Evolutionary conservation across 345 rosid genomes (phyloP).

Genomic region (Turnera subulata): DNA sequence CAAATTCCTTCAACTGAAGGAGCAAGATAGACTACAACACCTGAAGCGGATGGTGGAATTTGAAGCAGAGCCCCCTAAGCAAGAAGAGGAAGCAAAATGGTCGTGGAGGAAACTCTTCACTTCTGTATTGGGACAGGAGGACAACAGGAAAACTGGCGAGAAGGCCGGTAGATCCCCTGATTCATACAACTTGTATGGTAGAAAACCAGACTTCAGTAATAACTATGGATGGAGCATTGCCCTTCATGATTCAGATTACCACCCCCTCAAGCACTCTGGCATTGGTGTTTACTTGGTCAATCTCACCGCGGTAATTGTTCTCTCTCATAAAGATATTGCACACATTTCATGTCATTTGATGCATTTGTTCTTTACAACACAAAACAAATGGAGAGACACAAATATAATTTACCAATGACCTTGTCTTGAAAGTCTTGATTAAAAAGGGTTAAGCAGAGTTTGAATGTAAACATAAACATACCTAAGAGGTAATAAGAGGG

Average conservation of each 20-base stretch:
- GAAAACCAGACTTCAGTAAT: conserved; percentile 49
- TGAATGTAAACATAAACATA: too few species aligned
- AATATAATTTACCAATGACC: too few species aligned
- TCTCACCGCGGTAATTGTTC: conserved; percentile 62
- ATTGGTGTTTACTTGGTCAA: conserved; percentile 67
- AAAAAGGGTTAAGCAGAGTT: too few species aligned
- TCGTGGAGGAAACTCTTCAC: conserved; percentile 54
- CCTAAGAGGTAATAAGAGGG: too few species aligned
- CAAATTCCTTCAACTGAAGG: conserved; percentile 44
- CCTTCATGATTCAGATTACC: conserved; percentile 45
- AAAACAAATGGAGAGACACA: too few species aligned
- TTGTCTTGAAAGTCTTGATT: too few species aligned
- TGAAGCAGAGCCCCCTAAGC: conserved; percentile 23
- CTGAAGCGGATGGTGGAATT: conserved; percentile 45
- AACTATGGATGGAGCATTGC: conserved; percentile 79
- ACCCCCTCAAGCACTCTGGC: conserved; percentile 60
- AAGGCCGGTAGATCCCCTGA: conserved; percentile 38
- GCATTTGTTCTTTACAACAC: too few species aligned
- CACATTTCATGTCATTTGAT: too few species aligned
- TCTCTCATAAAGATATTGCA: too few species aligned
- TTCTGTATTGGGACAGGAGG: conserved; percentile 25
- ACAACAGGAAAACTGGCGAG: conserved; percentile 7
- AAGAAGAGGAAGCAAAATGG: conserved; percentile 31
- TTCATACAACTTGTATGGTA: conserved; percentile 57
- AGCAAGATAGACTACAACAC: conserved; percentile 46